phyloP scores from a whole-genome alignment of 2,329 filamentous ascomycete species.

The Coniella lustricola region DNA sequence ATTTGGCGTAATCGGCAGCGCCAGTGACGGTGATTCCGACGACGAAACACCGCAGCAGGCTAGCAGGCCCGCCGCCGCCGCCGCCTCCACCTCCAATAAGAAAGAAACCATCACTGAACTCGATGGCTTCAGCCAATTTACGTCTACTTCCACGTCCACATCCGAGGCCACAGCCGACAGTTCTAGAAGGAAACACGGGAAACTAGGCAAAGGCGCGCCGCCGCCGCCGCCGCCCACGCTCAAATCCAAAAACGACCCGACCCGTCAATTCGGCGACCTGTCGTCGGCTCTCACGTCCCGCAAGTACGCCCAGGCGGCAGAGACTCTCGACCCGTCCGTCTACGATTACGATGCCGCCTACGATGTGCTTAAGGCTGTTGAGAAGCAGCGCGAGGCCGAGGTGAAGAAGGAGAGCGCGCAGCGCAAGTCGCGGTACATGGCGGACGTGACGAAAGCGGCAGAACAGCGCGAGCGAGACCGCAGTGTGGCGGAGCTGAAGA shows the following conservation, averaged over 20 bases:
- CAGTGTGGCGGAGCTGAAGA: conserved; percentile 72
- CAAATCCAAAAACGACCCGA: conserved; percentile 35
- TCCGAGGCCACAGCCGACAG: conserved; percentile 6
- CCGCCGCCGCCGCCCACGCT: conserved; percentile 35
- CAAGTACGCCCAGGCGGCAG: conserved; percentile 57
- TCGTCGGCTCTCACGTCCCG: conserved; percentile 58
- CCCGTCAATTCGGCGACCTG: conserved; percentile 54
- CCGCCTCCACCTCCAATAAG: conserved; percentile 21
- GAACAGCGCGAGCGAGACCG: conserved; percentile 72
- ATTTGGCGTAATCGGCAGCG: conserved; percentile 54
- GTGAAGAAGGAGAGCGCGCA: conserved; percentile 47
- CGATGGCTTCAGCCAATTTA: conserved; percentile 37
- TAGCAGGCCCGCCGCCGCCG: too few relatives aligned
- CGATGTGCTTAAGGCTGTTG: conserved; percentile 64
- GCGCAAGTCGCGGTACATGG: conserved; percentile 72
- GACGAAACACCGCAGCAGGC: conserved; percentile 38
- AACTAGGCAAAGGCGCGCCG: conserved; percentile 1
- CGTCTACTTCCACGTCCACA: too few relatives aligned
- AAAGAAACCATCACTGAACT: conserved; percentile 51
- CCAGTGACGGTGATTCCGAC: conserved; percentile 50
- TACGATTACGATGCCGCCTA: conserved; percentile 84
- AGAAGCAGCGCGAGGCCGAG: conserved; percentile 43
- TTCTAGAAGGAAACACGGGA: conserved; percentile 28
- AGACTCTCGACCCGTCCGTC: conserved; percentile 62
- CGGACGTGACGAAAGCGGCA: conserved; percentile 63